These are phyloP conservation scores for Colletotrichum sp. DNA, from an alignment of 2,329 filamentous ascomycete species.

Conservation along the genomic window DNA sequence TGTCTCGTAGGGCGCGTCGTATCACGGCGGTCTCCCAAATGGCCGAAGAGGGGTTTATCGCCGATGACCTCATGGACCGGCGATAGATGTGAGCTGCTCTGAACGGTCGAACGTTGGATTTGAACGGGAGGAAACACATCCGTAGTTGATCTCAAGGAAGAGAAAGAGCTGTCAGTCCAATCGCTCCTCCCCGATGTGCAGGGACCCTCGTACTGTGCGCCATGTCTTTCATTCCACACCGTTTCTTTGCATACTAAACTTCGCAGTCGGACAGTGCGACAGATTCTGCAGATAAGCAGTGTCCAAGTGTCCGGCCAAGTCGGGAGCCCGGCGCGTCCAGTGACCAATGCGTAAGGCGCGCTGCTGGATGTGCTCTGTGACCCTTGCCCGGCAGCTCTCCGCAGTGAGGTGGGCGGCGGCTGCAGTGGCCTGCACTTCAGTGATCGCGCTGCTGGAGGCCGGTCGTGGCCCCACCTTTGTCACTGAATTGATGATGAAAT, in stretches of 20 bases:
- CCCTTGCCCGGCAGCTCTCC: not conserved
- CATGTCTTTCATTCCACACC: rapidly evolving
- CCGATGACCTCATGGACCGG: not conserved
- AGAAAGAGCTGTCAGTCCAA: not conserved
- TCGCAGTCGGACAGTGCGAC: not conserved
- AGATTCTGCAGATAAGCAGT: not conserved
- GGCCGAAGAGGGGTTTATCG: not conserved
- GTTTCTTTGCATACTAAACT: not conserved
- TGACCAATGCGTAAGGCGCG: not conserved
- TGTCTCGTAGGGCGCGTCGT: not conserved
- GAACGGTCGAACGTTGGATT: not conserved
- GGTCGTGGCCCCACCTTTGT: not conserved
- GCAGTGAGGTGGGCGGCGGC: not conserved
- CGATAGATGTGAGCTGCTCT: not conserved
- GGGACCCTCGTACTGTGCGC: not conserved
- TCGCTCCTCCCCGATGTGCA: not conserved
- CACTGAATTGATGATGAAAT: constrained; percentile 17
- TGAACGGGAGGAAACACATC: not conserved
- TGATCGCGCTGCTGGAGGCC: not conserved
- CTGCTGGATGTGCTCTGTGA: not conserved
- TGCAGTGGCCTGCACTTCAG: not conserved
- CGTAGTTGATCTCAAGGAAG: not conserved
- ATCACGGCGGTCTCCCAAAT: not conserved
- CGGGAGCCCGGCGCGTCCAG: not conserved
- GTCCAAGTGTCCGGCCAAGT: not conserved